Base-by-base conservation (phyloP, 805 yeast genomes). In the Monosporozyma siamensis region DNA sequence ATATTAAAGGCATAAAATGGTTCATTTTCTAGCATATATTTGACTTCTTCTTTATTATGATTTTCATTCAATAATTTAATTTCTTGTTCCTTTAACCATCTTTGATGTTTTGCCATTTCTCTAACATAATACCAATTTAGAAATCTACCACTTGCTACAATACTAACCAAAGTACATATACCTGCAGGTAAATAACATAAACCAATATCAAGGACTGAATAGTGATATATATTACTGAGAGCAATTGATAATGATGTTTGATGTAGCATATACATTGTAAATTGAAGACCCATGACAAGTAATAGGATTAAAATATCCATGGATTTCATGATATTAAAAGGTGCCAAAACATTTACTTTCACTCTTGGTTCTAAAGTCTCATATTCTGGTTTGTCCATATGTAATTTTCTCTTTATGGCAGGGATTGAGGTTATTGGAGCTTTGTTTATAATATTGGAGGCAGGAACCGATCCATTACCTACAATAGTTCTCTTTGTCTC, bases 111-210 rank as follows among this genome's bases (percentile, higher is more conserved):
- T 3, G 40, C 46, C 41, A 52, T 39, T 40, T 53, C 52, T 4
- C 45, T 43, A 34, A 51, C 48, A 49, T 68, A 69, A 38, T 59
- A 58, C 56, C 61, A 58, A 51, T 82, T 79, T 50, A 83, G 54
- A 4, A 75, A 31, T 47, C 67, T 65, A 1, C 95, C 95, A 4
- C 77, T 61, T 0, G 56, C 27, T 0, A 84, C 45, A 0, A 89
- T 74, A 18, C 89, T 86, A 0, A 68, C 29, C 12, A 82, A 57
- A 4, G 85, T 75, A 9, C 80, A 82, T 0, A 74, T 50, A 11
- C 95, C 95, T 15, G 80, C 78, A 3, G 94, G 82, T 34, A 87
- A 66, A 54, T 78, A 87, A 43, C 86, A 76, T 14, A 77, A 61
- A 2, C 95, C 95, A 30, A 83, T 75, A 38, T 75, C 68, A 37